Evolutionary conservation across 306 rosid species (phyloP).

Genomic region (Neltuma alba): DNA sequence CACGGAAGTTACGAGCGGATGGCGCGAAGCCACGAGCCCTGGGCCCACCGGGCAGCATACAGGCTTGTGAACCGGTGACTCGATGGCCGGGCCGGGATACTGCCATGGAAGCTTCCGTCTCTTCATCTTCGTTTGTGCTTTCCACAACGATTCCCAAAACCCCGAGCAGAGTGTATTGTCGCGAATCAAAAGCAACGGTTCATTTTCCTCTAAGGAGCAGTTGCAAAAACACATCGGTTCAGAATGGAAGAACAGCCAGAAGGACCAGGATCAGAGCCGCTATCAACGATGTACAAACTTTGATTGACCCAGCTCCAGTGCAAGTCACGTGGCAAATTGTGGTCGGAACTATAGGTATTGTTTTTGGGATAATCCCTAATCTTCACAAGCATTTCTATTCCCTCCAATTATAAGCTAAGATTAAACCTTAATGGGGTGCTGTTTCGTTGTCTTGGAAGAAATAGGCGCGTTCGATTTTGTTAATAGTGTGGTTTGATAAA

Average conservation of each 20-base stretch:
- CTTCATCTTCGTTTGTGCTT: constrained; percentile 30
- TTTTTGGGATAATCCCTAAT: not conserved
- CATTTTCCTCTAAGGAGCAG: not conserved
- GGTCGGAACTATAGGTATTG: constrained; percentile 47
- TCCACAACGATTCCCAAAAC: constrained; percentile 28
- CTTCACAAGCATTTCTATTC: not conserved
- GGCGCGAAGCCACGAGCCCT: constrained; percentile 40
- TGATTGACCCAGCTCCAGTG: constrained; percentile 43
- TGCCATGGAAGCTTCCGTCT: constrained; percentile 52
- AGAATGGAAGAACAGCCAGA: constrained; percentile 16
- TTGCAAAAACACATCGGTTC: not conserved
- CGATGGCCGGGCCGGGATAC: not conserved
- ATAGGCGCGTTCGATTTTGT: not conserved
- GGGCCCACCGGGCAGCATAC: constrained; percentile 44
- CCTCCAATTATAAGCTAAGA: not conserved
- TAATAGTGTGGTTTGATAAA: not conserved
- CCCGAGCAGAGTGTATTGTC: constrained; percentile 2
- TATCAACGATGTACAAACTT: constrained; percentile 37
- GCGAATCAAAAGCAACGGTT: not conserved
- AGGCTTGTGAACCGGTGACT: not conserved
- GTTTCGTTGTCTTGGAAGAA: constrained; percentile 9
- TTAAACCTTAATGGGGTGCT: not conserved
- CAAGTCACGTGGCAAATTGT: constrained; percentile 52
- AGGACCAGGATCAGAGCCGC: constrained; percentile 8
- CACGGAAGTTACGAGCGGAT: constrained; percentile 40